These are phyloP conservation scores for Penicillium hordei DNA, from an alignment of 2,329 filamentous ascomycete species.

Conservation along the genomic window DNA sequence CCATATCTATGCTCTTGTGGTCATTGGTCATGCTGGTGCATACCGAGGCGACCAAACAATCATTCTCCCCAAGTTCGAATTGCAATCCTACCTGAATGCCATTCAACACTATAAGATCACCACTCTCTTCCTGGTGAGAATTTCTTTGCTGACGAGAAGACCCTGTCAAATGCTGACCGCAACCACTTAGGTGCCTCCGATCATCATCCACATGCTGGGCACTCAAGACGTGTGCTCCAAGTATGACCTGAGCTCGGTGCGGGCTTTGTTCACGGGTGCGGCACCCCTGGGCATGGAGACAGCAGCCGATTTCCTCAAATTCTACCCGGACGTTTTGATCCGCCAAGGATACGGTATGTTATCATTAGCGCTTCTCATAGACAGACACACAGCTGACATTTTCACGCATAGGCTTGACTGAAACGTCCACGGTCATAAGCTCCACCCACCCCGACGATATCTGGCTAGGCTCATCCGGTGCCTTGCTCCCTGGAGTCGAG, in stretches of 20 bases:
- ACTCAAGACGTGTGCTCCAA: constrained; percentile 60
- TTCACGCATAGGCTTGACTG: constrained; percentile 64
- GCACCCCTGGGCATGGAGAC: constrained; percentile 76
- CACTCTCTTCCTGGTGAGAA: constrained; percentile 63
- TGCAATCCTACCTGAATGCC: constrained; percentile 61
- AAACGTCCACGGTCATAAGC: constrained; percentile 70
- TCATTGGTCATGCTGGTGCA: constrained; percentile 64
- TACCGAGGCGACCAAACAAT: constrained; percentile 74
- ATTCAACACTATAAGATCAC: constrained; percentile 70
- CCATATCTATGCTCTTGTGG: constrained; percentile 77
- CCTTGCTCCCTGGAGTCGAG: constrained; percentile 63
- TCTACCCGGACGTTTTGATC: constrained; percentile 65
- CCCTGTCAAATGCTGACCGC: not conserved
- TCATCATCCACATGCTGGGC: constrained; percentile 74
- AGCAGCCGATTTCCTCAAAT: constrained; percentile 60
- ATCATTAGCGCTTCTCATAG: not conserved
- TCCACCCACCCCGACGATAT: constrained; percentile 61
- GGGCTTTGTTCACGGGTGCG: constrained; percentile 68
- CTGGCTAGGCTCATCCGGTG: constrained; percentile 70
- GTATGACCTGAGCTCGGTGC: constrained; percentile 70
- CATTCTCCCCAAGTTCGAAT: constrained; percentile 71
- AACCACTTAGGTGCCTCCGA: constrained; percentile 66
- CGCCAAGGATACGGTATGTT: constrained; percentile 68
- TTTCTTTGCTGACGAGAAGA: not conserved
- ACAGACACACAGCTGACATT: constrained; percentile 2